phyloP scores from a whole-genome alignment of 2,329 filamentous ascomycete species.

The Colletotrichum sp. region DNA sequence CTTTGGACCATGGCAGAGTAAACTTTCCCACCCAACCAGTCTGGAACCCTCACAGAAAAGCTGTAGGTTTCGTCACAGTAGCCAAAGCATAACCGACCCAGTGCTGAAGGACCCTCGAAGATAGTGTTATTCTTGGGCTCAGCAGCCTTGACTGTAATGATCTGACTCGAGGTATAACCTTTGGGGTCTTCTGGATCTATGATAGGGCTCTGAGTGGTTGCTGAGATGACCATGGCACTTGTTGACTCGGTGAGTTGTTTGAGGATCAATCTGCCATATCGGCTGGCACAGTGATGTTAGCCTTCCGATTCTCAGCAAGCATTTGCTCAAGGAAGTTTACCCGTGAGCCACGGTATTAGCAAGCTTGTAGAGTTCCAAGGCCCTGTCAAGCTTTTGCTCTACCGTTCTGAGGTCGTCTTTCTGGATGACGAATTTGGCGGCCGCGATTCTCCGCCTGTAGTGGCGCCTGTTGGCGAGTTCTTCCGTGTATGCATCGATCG shows the following conservation, averaged over 20 bases:
- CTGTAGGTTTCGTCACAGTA: neutral
- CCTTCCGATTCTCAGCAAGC: neutral
- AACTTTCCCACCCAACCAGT: neutral
- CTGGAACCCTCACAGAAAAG: rapidly evolving
- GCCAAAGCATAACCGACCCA: rapidly evolving
- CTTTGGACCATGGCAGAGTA: neutral
- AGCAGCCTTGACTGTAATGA: rapidly evolving
- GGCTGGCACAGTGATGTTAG: rapidly evolving
- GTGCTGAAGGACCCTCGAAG: neutral
- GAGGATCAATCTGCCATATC: neutral
- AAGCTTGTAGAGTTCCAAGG: neutral
- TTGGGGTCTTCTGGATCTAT: rapidly evolving
- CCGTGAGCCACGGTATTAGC: neutral
- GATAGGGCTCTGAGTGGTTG: rapidly evolving
- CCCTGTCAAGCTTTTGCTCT: neutral
- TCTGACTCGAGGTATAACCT: rapidly evolving
- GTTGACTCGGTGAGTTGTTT: rapidly evolving
- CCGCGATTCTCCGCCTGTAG: rapidly evolving
- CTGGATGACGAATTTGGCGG: neutral
- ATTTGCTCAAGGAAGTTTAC: rapidly evolving
- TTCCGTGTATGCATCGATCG: neutral
- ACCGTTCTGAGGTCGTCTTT: neutral
- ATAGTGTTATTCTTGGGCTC: rapidly evolving
- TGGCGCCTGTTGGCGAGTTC: neutral
- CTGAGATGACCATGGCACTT: rapidly evolving